A percentile compares a stretch with the other conserved stretches of the same genome.
These are phyloP conservation scores for Antrodiella citrinella DNA, from an alignment of 768 basidiomycete species.

Conservation along the genomic window DNA sequence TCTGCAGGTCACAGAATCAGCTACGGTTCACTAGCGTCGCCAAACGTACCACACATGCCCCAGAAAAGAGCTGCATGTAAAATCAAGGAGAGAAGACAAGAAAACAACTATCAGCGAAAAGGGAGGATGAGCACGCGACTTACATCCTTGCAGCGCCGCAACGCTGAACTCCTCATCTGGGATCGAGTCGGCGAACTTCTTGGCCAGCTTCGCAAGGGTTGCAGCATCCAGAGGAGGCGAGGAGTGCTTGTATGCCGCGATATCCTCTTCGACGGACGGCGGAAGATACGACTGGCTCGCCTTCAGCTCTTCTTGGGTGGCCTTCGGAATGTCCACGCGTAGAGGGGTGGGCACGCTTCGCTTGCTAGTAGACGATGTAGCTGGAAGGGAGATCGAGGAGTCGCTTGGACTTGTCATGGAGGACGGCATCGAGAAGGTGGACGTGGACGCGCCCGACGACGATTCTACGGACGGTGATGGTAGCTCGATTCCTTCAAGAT, in stretches of 20 bases:
- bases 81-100: conserved; percentile 5
- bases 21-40: conserved; percentile 16
- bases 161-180: conserved; percentile 86
- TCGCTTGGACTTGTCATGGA: conserved; percentile 28
- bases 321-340: conserved; percentile 1
- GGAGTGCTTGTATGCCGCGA: conserved; percentile 49
- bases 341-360: conserved; percentile 7
- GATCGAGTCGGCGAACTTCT: conserved; percentile 71
- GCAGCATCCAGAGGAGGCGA: conserved; percentile 58
- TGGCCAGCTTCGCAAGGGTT: conserved; percentile 61
- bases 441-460: conserved; percentile 27
- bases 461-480: conserved; percentile 29
- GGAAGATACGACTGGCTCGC: conserved; percentile 41
- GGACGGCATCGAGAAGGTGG: conserved; percentile 42
- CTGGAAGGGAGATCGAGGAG: conserved; percentile 18
- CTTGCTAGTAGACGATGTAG: conserved; percentile 1
- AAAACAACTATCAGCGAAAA: conserved; percentile 11
- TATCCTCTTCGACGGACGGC: conserved; percentile 55
- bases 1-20: conserved; percentile 31
- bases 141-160: conserved; percentile 85
- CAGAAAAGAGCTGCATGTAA: conserved; percentile 4
- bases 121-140: conserved; percentile 54
- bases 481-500: conserved; percentile 40
- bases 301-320: conserved; percentile 15
- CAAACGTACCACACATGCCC: conserved; percentile 12